phyloP scores from a whole-genome alignment of 768 basidiomycete genomes.

The Filobasidium floriforme region DNA sequence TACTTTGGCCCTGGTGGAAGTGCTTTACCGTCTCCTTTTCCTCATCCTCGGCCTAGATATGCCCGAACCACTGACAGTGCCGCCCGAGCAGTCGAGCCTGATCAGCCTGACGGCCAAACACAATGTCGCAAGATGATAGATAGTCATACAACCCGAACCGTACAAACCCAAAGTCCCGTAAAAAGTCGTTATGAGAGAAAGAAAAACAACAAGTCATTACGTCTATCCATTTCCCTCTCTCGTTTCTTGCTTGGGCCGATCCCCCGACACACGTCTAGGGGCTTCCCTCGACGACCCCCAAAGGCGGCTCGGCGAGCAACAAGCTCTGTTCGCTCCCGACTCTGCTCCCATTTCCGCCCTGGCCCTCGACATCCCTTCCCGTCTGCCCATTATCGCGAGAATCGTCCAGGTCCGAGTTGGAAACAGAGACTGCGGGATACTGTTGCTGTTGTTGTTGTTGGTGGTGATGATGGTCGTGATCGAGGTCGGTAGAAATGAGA shows the following conservation, averaged over 20 bases:
- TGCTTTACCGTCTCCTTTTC: no score
- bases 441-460: neutral
- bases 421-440: neutral
- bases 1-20: no score
- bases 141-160: no score
- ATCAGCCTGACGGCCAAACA: no score
- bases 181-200: no score
- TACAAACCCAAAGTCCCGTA: no score
- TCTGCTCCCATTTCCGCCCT: neutral
- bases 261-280: neutral
- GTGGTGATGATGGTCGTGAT: slow-evolving; percentile 1
- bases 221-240: neutral
- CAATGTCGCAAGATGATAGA: no score
- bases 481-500: slow-evolving; percentile 67
- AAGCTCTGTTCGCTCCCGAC: slow-evolving; percentile 4
- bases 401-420: neutral
- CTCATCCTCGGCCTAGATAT: no score
- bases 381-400: neutral
- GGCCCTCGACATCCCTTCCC: neutral
- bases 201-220: no score
- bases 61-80: no score
- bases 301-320: slow-evolving; percentile 1
- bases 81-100: no score
- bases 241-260: neutral
- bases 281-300: neutral